A percentile compares a stretch with the other conserved stretches of the same genome.
Conservation (phyloP, 257 asterid species). For the Solanum infundibuliforme region DNA sequence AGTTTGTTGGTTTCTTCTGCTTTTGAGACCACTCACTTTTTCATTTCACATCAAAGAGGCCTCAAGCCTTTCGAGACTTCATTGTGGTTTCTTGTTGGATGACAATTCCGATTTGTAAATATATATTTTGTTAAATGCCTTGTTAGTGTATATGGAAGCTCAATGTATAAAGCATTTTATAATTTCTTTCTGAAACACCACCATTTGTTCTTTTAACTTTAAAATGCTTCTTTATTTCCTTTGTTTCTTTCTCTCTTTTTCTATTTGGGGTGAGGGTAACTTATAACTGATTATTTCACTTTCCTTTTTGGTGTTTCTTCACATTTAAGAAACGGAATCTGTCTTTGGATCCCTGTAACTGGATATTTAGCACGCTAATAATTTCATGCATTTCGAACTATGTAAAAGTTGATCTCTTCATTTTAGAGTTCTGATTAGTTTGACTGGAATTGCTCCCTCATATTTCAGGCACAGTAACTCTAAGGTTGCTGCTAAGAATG, state of each 20-base stretch:
- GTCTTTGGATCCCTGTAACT: not conserved
- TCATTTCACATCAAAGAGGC: not conserved
- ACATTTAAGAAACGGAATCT: not conserved
- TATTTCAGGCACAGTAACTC: conserved; percentile 76
- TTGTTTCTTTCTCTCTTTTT: not conserved
- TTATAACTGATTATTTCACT: not conserved
- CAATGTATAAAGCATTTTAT: not conserved
- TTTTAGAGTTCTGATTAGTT: not conserved
- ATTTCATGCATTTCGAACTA: not conserved
- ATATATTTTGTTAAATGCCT: not conserved
- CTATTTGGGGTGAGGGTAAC: not conserved
- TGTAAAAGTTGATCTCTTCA: not conserved
- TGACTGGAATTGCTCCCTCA: conserved; percentile 1
- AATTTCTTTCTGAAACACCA: not conserved
- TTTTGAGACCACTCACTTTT: not conserved
- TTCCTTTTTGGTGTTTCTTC: not conserved
- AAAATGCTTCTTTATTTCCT: not conserved
- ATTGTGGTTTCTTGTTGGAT: not conserved
- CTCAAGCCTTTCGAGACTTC: not conserved
- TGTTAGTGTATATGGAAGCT: conserved; percentile 6
- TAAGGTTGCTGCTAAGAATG: conserved; percentile 47
- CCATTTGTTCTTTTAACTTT: not conserved
- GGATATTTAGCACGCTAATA: not conserved
- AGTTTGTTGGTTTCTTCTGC: not conserved
- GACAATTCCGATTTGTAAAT: not conserved